Evolutionary conservation across 257 asterid genomes (phyloP).

Genomic region (Solanum ossicruentum): DNA sequence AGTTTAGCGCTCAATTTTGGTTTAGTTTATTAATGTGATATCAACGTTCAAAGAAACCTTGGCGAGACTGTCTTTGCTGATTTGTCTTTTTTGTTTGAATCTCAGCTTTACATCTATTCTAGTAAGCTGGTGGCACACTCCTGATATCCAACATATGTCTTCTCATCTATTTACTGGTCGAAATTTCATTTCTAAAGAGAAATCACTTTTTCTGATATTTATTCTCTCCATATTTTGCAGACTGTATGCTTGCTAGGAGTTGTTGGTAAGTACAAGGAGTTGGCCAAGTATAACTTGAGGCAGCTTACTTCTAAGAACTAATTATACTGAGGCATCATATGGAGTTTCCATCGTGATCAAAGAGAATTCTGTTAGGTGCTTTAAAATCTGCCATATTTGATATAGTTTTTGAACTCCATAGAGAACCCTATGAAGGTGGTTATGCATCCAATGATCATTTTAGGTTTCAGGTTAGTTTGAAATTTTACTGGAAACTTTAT

Average conservation of each 20-base stretch:
- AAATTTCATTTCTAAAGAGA: neutral
- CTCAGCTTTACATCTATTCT: neutral
- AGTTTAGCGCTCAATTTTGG: neutral
- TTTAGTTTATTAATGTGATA: neutral
- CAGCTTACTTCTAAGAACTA: conserved; percentile 48
- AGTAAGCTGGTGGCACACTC: neutral
- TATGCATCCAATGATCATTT: neutral
- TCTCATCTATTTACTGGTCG: neutral
- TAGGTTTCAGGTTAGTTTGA: neutral
- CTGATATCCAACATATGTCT: neutral
- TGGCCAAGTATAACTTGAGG: conserved; percentile 82
- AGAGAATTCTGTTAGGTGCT: neutral
- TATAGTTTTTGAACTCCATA: neutral
- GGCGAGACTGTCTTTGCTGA: neutral
- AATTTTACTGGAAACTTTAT: neutral
- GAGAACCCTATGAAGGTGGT: neutral
- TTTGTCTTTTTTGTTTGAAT: neutral
- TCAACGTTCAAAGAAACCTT: neutral
- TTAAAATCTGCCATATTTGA: neutral
- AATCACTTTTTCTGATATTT: neutral
- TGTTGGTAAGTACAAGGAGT: conserved; percentile 88
- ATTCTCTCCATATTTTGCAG: conserved; percentile 24
- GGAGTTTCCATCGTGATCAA: neutral
- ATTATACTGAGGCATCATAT: neutral
- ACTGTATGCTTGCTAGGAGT: conserved; percentile 91